Conservation (phyloP, 192 early-diverging fungal species). For the Chytriomyces sp. region DNA sequence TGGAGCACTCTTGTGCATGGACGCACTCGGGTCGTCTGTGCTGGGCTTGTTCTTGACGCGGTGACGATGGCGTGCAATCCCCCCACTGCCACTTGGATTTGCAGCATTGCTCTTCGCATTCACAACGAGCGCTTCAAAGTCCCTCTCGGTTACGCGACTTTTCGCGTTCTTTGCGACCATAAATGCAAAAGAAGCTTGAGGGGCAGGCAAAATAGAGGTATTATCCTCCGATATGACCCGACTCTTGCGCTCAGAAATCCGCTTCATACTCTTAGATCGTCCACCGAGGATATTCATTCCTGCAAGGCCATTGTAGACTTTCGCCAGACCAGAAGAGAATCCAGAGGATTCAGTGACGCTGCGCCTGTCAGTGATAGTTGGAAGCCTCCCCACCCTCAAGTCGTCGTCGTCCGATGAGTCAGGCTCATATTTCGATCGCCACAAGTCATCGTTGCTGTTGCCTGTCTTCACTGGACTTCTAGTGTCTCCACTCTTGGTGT, state of each 20-base stretch:
- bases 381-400: background rate
- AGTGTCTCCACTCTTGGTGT: background rate
- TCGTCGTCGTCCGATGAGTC: background rate
- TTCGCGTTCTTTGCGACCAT: conserved; percentile 20
- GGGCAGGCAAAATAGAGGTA: conserved; percentile 20
- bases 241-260: background rate
- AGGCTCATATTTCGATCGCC: background rate
- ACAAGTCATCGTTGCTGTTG: conserved; percentile 7
- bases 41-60: conserved; percentile 16
- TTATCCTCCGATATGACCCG: background rate
- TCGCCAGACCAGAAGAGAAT: conserved; percentile 8
- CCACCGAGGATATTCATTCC: conserved; percentile 27
- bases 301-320: conserved; percentile 27
- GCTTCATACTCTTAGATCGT: conserved; percentile 21
- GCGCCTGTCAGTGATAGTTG: background rate
- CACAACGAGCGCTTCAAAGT: conserved; percentile 29
- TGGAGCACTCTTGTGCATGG: background rate
- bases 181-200: conserved; percentile 22
- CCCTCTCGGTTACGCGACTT: conserved; percentile 18
- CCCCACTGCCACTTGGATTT: background rate
- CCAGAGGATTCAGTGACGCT: background rate
- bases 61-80: conserved; percentile 12
- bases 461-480: background rate
- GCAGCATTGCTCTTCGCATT: conserved; percentile 12
- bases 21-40: background rate